Evolutionary conservation across 257 asterid genomes (phyloP), one percentile per base, ranked within the genome.

Genomic region (Solanum boliviense): DNA sequence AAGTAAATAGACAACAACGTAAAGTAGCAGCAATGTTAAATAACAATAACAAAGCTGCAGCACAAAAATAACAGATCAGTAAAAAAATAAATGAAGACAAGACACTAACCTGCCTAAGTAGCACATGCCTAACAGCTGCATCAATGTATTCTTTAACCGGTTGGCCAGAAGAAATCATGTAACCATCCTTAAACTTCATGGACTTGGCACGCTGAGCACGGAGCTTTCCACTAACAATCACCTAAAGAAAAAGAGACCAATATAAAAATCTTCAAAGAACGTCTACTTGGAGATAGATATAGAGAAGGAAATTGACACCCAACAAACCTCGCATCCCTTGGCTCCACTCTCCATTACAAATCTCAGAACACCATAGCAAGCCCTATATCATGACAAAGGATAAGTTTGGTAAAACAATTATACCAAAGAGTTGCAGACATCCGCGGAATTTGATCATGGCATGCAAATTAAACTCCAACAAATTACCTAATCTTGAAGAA

Each of bases 131-230:
- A 23, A 94, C 98, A 38, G 94, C 98, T 12, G 96, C 78, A 83
- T 94, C 96, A 1, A 94, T 92, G 89, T 91, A 94, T 25, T 93
- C 96, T 62, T 93, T 92, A 58, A 93, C 98, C 0, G 96, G 95
- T 88, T 94, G 98, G 48, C 94, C 98, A 86, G 95, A 94, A 34
- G 96, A 92, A 70, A 94, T 91, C 98, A 95, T 93, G 87, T 94
- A 94, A 0, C 96, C 96, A 67, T 94, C 95, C 89, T 92, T 95
- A 90, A 92, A 93, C 86, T 93, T 91, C 96, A 94, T 93, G 58
- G 94, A 91, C 88, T 93, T 93, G 39, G 96, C 95, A 76, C 94
- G 92, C 75, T 89, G 92, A 35, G 95, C 98, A 92, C 97, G 91
- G 88, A 93, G 87, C 85, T 93, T 92, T 58, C 95, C 96, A 83